These are phyloP conservation scores for Talaromyces sp. DNA, from an alignment of 2,329 filamentous ascomycete species.

Conservation along the genomic window DNA sequence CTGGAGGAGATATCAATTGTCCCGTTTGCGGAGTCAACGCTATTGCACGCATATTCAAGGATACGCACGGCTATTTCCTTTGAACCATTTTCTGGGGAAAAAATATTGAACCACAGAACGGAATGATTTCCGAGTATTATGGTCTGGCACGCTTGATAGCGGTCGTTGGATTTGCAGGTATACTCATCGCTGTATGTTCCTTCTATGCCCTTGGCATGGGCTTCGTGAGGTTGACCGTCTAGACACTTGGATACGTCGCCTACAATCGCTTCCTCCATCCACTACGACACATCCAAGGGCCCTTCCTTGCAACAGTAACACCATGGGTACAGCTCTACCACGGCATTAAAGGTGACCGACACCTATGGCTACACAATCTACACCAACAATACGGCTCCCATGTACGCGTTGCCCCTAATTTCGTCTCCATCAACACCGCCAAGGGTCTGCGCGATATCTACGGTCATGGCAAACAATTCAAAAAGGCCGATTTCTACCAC, in stretches of 20 bases:
- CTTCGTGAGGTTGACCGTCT: neutral
- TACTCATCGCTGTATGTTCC: conserved; percentile 13
- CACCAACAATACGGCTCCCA: conserved; percentile 66
- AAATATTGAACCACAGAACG: neutral
- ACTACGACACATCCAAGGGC: conserved; percentile 31
- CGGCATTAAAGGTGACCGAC: conserved; percentile 69
- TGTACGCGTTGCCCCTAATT: conserved; percentile 76
- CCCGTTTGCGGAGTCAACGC: conserved; percentile 7
- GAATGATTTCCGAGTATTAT: conserved; percentile 16
- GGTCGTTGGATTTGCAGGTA: conserved; percentile 2
- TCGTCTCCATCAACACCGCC: conserved; percentile 70
- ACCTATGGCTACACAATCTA: conserved; percentile 66
- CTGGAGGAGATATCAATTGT: neutral
- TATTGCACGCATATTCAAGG: conserved; percentile 8
- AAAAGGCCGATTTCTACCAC: conserved; percentile 68
- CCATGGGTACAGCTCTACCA: conserved; percentile 64
- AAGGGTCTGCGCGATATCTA: conserved; percentile 50
- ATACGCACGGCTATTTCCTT: conserved; percentile 5
- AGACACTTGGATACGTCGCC: conserved; percentile 30
- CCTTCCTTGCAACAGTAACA: conserved; percentile 30
- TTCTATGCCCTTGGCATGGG: neutral
- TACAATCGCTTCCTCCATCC: conserved; percentile 39
- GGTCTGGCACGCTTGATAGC: conserved; percentile 10
- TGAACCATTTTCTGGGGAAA: neutral
- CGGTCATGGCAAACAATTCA: conserved; percentile 38